Evolutionary conservation across 805 yeast genomes (phyloP), one percentile per base, ranked within the genome.

Genomic region (Candida sakaeoensis): DNA sequence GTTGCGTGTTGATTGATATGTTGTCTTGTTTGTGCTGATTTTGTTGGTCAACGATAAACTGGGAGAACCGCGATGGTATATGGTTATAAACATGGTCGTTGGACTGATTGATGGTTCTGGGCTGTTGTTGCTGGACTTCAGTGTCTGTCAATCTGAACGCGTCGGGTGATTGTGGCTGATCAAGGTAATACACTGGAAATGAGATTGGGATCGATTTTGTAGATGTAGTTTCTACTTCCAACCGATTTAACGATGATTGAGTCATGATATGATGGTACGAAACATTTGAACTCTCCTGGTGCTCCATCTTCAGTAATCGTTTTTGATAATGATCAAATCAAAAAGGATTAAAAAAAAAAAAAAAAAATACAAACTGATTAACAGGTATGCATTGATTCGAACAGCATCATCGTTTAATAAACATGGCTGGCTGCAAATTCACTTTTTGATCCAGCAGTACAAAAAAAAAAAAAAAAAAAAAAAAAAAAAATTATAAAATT

Each of bases 51-150:
- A 57, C 44, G 12, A 68, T 63, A 45, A 68, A 65, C 36, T 60
- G 65, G 7, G 73, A 66, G 38, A 68, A 68, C 32, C 68, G 48
- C 24, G 54, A 58, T 3, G 74, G 74, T 8, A 68, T 69, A 38
- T 59, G 71, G 48, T 64, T 60, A 49, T 48, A 50, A 4, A 29
- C 56, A n/a, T 19, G 21, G 10, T 21, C 4, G 4, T 13, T 27
- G n/a, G 25, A 6, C 6, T 6, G 12, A 26, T 3, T 14, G 17
- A 13, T 18, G 19, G 10, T 23, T 33, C 30, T 24, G 6, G 18
- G n/a, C 15, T n/a, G n/a, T n/a, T n/a, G n/a, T n/a, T n/a, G n/a
- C n/a, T n/a, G n/a, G n/a, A n/a, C n/a, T n/a, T n/a, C n/a, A 21
- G n/a, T 23, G 37, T 45, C 22, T 27, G 57, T 44, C 21, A 62